Evolutionary conservation across 2,329 filamentous ascomycete genomes (phyloP).

Genomic region (Magnaporthiopsis rhizophila): DNA sequence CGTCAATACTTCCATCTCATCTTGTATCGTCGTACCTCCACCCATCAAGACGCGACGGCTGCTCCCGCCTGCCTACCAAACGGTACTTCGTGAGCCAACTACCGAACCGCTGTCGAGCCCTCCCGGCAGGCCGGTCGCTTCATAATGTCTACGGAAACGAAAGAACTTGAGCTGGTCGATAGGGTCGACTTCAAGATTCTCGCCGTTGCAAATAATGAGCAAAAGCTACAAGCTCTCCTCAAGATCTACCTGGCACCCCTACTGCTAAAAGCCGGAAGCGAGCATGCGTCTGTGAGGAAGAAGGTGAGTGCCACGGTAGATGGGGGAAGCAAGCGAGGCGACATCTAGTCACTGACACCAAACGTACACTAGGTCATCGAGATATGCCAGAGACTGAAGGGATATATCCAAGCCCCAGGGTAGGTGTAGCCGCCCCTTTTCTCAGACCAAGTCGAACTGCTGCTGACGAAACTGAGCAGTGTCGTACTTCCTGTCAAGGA

Average conservation of each 20-base stretch:
- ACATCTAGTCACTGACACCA: neutral
- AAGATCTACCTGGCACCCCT: constrained; percentile 73
- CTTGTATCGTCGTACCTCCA: no score
- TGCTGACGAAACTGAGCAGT: constrained; percentile 20
- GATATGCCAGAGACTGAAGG: constrained; percentile 43
- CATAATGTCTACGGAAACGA: constrained; percentile 39
- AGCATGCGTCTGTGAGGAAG: constrained; percentile 69
- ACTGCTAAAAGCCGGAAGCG: constrained; percentile 78
- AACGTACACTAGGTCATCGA: constrained; percentile 35
- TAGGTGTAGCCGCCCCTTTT: constrained; percentile 17
- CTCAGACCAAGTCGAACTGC: no score
- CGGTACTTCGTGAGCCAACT: no score
- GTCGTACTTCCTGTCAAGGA: constrained; percentile 78
- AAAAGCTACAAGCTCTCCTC: constrained; percentile 71
- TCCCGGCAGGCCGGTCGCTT: no score
- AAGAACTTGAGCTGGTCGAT: constrained; percentile 74
- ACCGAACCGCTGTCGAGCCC: no score
- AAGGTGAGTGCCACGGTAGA: constrained; percentile 42
- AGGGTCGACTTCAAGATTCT: constrained; percentile 78
- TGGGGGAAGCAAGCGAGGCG: neutral
- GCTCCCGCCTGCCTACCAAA: no score
- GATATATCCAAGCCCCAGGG: constrained; percentile 44
- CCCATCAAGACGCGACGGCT: no score
- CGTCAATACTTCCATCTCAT: no score
- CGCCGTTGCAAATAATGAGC: constrained; percentile 72